Conservation (phyloP, 2,329 filamentous ascomycete species). For the Bipolaris gigantea region DNA sequence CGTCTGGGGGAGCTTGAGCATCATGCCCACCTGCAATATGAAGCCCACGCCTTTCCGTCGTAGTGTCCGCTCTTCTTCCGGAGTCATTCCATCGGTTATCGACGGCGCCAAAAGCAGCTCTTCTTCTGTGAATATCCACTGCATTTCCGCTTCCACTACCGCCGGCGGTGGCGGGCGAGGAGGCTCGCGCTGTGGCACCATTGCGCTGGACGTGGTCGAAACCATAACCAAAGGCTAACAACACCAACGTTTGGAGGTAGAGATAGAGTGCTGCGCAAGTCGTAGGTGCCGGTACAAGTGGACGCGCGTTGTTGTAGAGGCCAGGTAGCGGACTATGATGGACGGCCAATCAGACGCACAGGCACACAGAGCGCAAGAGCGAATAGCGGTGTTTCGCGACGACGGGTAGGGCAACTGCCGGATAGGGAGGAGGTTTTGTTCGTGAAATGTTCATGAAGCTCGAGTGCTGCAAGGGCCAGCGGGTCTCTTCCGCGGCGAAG, state of each 20-base stretch:
- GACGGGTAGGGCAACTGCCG: background rate
- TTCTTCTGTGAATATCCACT: constrained; percentile 88
- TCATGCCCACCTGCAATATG: constrained; percentile 89
- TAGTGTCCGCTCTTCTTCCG: constrained; percentile 75
- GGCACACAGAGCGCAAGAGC: background rate
- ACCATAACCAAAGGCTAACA: constrained; percentile 29
- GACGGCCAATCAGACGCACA: background rate
- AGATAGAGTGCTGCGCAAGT: background rate
- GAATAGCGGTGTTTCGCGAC: background rate
- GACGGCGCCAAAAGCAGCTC: constrained; percentile 84
- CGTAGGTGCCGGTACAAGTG: background rate
- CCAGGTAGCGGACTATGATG: background rate
- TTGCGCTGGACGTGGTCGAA: constrained; percentile 25
- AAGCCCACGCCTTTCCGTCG: constrained; percentile 95
- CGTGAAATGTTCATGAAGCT: constrained; percentile 9
- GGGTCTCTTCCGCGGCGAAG: constrained; percentile 24
- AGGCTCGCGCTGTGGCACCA: constrained; percentile 33
- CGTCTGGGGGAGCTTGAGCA: constrained; percentile 88
- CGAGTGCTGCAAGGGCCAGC: constrained; percentile 9
- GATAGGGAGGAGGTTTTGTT: constrained; percentile 4
- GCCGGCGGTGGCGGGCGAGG: constrained; percentile 48
- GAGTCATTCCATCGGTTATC: constrained; percentile 76
- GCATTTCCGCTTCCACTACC: constrained; percentile 61
- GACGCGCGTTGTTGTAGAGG: background rate
- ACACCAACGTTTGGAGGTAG: background rate